Base-by-base conservation (phyloP, 768 basidiomycete genomes). In the Dacryopinax spathularia region DNA sequence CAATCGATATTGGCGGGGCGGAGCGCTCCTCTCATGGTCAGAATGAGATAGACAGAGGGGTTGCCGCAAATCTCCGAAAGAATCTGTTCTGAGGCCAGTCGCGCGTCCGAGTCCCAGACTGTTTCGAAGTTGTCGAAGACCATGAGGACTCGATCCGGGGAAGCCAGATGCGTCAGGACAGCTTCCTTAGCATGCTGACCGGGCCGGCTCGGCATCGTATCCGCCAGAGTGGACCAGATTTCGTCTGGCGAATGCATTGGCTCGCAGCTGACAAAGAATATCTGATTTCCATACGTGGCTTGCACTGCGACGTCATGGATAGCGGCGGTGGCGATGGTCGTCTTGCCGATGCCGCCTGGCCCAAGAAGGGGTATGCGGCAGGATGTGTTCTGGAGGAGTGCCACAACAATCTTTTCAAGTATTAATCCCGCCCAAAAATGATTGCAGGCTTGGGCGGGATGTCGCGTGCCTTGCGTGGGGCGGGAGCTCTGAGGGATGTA, bases 111-210 rank as follows among this genome's bases (percentile, higher is more conserved):
- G 64, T 75, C 69, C 76, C 76, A 77, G 2, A 74, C 71, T 5
- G 76, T 75, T 68, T 78, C 77, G 63, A 78, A 76, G 63, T 78
- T 76, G 62, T 78, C 76, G 13, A 78, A 66, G 27, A 77, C 63
- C 25, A 78, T 31, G 29, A 78, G 44, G 9, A 73, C 66, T 6
- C 69, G 72, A 3, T 69, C 67, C 15, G 66, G 66, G 12, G 69
- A 65, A 65, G 59, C 48, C 22, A 65, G 43, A 25, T 73, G 70
- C 62, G 31, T 71, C 59, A 43, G 71, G 69, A 56, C 71, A 65
- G 13, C 34, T 60, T n/a, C 70, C 65, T 6, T 41, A 61, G 61
- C 71, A 67, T n/a, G 67, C 66, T 4, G 63, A 62, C 16, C 68
- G 66, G 59, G 73, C 66, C n/a, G 67, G 67, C 12, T 75, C 60